Conservation (phyloP, 2,329 filamentous ascomycete genomes). For the Curvularia spicifera region DNA sequence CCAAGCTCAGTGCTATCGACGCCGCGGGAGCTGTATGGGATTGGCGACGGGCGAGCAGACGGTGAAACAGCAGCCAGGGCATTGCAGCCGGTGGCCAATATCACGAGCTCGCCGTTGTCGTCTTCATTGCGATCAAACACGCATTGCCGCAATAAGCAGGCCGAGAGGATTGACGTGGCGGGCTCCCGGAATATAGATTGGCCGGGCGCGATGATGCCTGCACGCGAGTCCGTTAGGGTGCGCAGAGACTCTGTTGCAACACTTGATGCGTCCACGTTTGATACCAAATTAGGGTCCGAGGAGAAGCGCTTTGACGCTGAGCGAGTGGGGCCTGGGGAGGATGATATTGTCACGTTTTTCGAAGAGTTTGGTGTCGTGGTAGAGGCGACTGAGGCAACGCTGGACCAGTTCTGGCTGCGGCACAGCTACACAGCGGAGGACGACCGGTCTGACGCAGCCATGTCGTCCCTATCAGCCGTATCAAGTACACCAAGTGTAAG, state of each 20-base stretch:
- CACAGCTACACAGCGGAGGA: background rate
- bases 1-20: conserved; percentile 40
- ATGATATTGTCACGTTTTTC: conserved; percentile 54
- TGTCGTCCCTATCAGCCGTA: background rate
- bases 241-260: conserved; percentile 52
- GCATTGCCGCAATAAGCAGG: conserved; percentile 1
- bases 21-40: conserved; percentile 39
- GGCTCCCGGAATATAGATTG: conserved; percentile 42
- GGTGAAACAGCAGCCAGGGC: conserved; percentile 16
- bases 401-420: conserved; percentile 45
- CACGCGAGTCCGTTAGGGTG: conserved; percentile 34
- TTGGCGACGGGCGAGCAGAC: conserved; percentile 11
- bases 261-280: conserved; percentile 47
- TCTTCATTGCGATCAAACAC: conserved; percentile 24
- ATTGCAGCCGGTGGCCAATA: conserved; percentile 9
- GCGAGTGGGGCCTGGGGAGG: conserved; percentile 30
- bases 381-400: conserved; percentile 32
- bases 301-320: conserved; percentile 33
- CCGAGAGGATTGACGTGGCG: conserved; percentile 7
- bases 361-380: conserved; percentile 48
- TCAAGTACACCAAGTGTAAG: conserved; percentile 2
- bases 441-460: background rate
- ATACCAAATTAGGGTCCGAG: conserved; percentile 21
- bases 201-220: conserved; percentile 53
- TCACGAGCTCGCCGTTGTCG: conserved; percentile 11